Conservation (phyloP, 2,329 filamentous ascomycete species). For the Xylaria sp. region DNA sequence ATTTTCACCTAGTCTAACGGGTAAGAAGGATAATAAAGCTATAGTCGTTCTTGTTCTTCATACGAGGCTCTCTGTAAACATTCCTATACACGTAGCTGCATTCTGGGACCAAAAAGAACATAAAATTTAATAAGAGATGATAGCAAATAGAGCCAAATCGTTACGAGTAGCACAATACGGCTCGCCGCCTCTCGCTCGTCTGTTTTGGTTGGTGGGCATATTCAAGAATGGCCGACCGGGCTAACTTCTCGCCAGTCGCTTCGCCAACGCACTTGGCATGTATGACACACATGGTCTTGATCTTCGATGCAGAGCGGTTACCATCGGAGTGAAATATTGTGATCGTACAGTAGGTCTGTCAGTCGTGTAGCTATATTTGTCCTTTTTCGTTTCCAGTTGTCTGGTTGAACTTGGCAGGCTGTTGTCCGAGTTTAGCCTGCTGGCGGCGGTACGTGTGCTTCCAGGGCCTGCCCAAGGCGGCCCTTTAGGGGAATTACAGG, state of each 20-base stretch:
- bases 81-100: too few species aligned
- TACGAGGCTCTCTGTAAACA: too few species aligned
- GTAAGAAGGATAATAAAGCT: neutral
- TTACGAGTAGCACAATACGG: neutral
- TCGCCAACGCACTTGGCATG: constrained; percentile 14
- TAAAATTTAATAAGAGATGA: neutral
- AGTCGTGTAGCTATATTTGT: constrained; percentile 11
- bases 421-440: constrained; percentile 40
- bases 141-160: neutral
- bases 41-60: too few species aligned
- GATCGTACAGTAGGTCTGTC: neutral
- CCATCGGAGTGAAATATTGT: constrained; percentile 5
- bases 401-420: constrained; percentile 36
- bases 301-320: constrained; percentile 14
- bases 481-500: constrained; percentile 31
- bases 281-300: constrained; percentile 3
- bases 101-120: neutral
- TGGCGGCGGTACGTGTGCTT: constrained; percentile 43
- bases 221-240: neutral
- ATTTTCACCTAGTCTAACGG: neutral
- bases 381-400: constrained; percentile 21
- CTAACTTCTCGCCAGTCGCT: neutral
- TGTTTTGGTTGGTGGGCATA: neutral
- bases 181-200: neutral
- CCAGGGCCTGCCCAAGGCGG: constrained; percentile 30